Evolutionary conservation across 1,284 basidiomycete species (phyloP).

Genomic region (Malassezia pachydermatis): DNA sequence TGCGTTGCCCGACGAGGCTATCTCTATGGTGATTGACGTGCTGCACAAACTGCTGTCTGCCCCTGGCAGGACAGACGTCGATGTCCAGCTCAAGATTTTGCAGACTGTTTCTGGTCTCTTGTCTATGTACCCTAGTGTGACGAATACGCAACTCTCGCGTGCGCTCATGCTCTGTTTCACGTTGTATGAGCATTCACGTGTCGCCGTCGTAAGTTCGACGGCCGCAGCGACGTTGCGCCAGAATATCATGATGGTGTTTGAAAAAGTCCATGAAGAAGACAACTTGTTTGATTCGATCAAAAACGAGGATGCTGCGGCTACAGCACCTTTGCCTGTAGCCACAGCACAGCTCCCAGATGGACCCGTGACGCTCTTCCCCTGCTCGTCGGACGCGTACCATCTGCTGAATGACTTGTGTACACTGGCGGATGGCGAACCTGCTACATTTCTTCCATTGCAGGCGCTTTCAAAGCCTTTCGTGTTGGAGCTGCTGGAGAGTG

Average conservation of each 20-base stretch:
- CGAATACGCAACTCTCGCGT: slow-evolving; percentile 29
- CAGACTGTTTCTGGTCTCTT: slow-evolving; percentile 41
- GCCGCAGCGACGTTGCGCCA: slow-evolving; percentile 92
- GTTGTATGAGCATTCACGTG: slow-evolving; percentile 76
- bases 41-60: slow-evolving; percentile 33
- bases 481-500: slow-evolving; percentile 88
- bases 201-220: slow-evolving; percentile 89
- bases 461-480: slow-evolving; percentile 84
- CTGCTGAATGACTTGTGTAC: slow-evolving; percentile 39
- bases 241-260: slow-evolving; percentile 92
- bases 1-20: slow-evolving; percentile 20
- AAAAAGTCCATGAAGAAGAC: slow-evolving; percentile 79
- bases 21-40: slow-evolving; percentile 22
- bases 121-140: slow-evolving; percentile 30
- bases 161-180: slow-evolving; percentile 84
- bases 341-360: slow-evolving; percentile 34
- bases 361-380: slow-evolving; percentile 57
- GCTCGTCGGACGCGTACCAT: slow-evolving; percentile 77
- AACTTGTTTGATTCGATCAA: slow-evolving; percentile 35
- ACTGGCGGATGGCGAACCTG: slow-evolving; percentile 54
- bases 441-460: slow-evolving; percentile 72
- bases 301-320: slow-evolving; percentile 38
- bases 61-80: slow-evolving; percentile 32
- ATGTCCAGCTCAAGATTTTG: slow-evolving; percentile 44
- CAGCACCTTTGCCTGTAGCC: slow-evolving; percentile 37